phyloP scores from a whole-genome alignment of 345 rosid species.

The Aquilaria malaccensis region DNA sequence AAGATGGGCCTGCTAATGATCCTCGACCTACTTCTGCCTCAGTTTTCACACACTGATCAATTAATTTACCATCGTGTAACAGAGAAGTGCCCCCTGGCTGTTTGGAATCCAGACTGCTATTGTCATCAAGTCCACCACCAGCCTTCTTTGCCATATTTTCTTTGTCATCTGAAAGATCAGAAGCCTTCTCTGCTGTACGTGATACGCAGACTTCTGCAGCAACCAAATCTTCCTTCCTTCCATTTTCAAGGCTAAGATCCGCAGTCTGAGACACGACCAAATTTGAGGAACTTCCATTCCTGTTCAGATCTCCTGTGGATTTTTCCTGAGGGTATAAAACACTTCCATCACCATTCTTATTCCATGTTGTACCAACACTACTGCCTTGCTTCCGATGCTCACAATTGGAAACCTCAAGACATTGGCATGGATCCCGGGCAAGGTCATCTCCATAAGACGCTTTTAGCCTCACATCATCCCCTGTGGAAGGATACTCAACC shows the following conservation, averaged over 20 bases:
- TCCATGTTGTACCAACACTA: constrained; percentile 14
- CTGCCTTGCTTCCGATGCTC: constrained; percentile 27
- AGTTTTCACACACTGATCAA: constrained; percentile 16
- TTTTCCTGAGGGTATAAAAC: constrained; percentile 18
- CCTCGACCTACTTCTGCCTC: constrained; percentile 24
- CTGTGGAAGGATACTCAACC: constrained; percentile 28
- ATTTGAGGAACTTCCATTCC: constrained; percentile 23
- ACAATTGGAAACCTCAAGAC: constrained; percentile 21
- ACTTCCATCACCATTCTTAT: constrained; percentile 23
- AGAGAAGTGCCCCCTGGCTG: constrained; percentile 14
- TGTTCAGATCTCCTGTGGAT: constrained; percentile 20
- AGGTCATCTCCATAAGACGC: constrained; percentile 21
- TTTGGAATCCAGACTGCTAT: constrained; percentile 22
- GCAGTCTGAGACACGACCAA: constrained; percentile 27
- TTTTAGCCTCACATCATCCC: constrained; percentile 27
- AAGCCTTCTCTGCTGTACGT: constrained; percentile 15
- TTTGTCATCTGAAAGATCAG: constrained; percentile 20
- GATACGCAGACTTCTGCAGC: constrained; percentile 14
- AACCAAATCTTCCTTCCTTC: constrained; percentile 23
- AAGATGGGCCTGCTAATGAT: constrained; percentile 11
- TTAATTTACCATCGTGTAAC: constrained; percentile 26
- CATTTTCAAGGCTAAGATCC: constrained; percentile 36
- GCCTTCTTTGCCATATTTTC: constrained; percentile 24
- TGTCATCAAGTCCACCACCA: constrained; percentile 19
- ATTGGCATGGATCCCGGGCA: constrained; percentile 17